Evolutionary conservation across 306 rosid species (phyloP).

Genomic region (Biancaea sappan): DNA sequence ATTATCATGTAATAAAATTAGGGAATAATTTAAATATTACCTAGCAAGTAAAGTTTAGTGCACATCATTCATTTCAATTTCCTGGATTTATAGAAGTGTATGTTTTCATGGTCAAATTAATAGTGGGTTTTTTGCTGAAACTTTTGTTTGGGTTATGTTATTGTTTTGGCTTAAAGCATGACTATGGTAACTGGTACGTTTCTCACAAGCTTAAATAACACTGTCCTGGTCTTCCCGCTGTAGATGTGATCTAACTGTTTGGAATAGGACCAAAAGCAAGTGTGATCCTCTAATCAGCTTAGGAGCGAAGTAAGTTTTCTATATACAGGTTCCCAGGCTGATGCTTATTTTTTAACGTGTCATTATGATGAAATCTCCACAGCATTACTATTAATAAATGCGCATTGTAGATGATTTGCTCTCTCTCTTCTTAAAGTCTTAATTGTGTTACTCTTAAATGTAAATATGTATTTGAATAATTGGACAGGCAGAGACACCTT

Average conservation of each 20-base stretch:
- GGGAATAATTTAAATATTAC: background rate
- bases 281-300: slow-evolving; percentile 81
- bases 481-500: background rate
- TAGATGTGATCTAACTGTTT: slow-evolving; percentile 80
- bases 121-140: background rate
- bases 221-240: slow-evolving; percentile 29
- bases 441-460: background rate
- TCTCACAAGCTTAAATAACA: background rate
- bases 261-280: slow-evolving; percentile 95
- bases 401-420: background rate
- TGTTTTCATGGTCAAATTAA: background rate
- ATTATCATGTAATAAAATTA: background rate
- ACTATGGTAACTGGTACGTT: background rate
- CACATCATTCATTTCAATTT: background rate
- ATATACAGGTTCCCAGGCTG: background rate
- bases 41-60: background rate
- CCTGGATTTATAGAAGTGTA: background rate
- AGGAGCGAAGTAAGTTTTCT: slow-evolving; percentile 81
- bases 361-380: background rate
- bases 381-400: background rate
- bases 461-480: background rate
- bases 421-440: background rate
- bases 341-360: background rate
- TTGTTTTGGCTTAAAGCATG: background rate
- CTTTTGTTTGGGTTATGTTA: background rate